Base-by-base conservation (phyloP, 2,329 filamentous ascomycete genomes). In the Alternaria viburni region DNA sequence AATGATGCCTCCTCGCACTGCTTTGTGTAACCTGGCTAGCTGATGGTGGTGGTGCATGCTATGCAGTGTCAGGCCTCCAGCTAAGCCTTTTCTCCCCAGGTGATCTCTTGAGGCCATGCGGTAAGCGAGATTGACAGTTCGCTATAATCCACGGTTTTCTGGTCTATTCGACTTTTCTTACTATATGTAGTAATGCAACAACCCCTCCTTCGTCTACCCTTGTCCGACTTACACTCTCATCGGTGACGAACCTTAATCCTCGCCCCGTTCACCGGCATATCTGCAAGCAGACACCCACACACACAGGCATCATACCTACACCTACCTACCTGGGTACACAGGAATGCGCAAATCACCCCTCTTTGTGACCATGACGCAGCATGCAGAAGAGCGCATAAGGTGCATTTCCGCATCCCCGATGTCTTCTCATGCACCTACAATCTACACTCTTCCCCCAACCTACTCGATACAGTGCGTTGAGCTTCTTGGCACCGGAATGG, bases 111-210 rank as follows among this genome's bases (percentile, higher is more conserved):
- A 36, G 36, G 19, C 49, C 54, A 23, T 56, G 54, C 54, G 54
- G 44, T 56, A 56, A 56, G 54, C 54, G 54, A 56, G 54, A 56
- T 56, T 56, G 41, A 56, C 41, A 46, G 41, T 56, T 56, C 54
- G 28, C 54, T 46, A 15, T 19, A 46, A 56, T 56, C 54, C 9
- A 56, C 41, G 28, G 36, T 56, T 56, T 56, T 17, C 25, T 30
- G 13, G 13, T 13, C 10, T 15, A 5, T 32, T 10, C n/a, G 10
- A 15, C 17, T 41, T 52, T 41, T 23, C 30, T 52, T 52, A 36
- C 49, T 52, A 3, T 3, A 52, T 52, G 6, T 10, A 41, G 49
- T 52, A 52, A 52, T 52, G 28, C 7, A n/a, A n/a, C 9, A 9
- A 30, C 19, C 49, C 49, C 28, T 52, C 49, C 30, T 41, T 52